Percentiles rank a stretch among this genome's conserved stretches.
Conservation (phyloP, 352 stramenopile genomes). For the Thraustotheca clavata region DNA sequence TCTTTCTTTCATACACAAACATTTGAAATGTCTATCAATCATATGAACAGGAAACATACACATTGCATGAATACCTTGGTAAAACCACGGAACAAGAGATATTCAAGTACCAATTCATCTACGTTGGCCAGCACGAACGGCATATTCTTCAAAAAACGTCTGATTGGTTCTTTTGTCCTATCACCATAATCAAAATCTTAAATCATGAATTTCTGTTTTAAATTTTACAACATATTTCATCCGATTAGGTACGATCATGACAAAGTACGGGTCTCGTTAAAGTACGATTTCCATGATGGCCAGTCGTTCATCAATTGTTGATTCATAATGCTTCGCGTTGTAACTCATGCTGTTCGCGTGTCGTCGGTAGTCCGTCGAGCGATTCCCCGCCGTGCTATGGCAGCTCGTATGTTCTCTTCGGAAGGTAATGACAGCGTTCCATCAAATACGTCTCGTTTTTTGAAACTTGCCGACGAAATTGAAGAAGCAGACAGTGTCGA, state of each 20-base stretch:
- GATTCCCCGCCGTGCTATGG: neutral
- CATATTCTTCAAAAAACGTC: too few relatives aligned
- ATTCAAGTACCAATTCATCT: conserved; percentile 81
- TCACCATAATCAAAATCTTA: too few relatives aligned
- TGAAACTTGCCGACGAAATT: conserved; percentile 60
- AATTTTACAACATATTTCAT: too few relatives aligned
- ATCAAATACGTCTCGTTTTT: conserved; percentile 48
- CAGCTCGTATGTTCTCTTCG: neutral
- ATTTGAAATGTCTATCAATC: conserved; percentile 56
- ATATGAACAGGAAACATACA: neutral
- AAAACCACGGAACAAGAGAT: conserved; percentile 78
- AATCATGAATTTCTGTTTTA: too few relatives aligned
- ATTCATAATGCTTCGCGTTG: neutral
- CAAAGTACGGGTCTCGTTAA: too few relatives aligned
- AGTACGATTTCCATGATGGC: too few relatives aligned
- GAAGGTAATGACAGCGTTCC: neutral
- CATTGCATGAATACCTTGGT: conserved; percentile 37
- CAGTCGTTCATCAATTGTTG: too few relatives aligned
- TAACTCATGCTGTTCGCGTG: neutral
- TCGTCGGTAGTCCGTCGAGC: neutral
- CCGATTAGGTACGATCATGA: too few relatives aligned
- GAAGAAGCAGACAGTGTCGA: conserved; percentile 55
- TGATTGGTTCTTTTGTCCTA: conserved; percentile 1
- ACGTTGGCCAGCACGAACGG: conserved; percentile 54
- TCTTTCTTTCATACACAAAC: conserved; percentile 62